phyloP scores from a whole-genome alignment of 1,284 basidiomycete species.

The Rhodotorula sp. region DNA sequence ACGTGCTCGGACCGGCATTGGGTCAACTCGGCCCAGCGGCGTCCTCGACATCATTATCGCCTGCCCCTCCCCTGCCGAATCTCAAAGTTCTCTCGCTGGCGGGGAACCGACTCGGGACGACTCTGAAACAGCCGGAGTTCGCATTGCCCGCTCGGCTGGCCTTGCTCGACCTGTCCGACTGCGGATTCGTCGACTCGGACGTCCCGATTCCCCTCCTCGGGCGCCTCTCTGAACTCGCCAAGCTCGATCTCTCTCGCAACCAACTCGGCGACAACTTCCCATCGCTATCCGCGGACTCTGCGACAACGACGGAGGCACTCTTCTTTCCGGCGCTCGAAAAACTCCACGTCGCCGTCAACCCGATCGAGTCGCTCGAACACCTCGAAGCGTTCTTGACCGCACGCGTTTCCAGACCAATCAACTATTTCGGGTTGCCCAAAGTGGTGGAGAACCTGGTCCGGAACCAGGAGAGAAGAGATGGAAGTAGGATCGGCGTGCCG shows the following conservation, averaged over 20 bases:
- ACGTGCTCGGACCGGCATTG: not conserved
- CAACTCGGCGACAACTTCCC: slow-evolving; percentile 16
- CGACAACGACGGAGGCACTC: not conserved
- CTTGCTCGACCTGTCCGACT: slow-evolving; percentile 22
- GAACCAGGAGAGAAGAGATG: slow-evolving; percentile 4
- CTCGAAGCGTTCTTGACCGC: slow-evolving; percentile 24
- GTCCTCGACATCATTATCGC: not conserved
- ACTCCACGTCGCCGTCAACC: slow-evolving; percentile 26
- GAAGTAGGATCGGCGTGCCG: slow-evolving; percentile 11
- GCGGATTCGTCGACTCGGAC: slow-evolving; percentile 11
- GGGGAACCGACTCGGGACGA: slow-evolving; percentile 11
- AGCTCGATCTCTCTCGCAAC: slow-evolving; percentile 24
- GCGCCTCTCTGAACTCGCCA: not conserved
- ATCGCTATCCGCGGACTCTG: not conserved
- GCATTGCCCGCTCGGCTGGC: slow-evolving; percentile 19
- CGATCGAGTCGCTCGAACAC: slow-evolving; percentile 22
- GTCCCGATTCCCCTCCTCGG: slow-evolving; percentile 15
- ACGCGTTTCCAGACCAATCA: slow-evolving; percentile 15
- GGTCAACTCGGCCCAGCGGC: not conserved
- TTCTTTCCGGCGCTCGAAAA: slow-evolving; percentile 19
- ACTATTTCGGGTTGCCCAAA: slow-evolving; percentile 22
- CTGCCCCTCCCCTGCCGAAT: slow-evolving; percentile 12
- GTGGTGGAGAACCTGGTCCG: slow-evolving; percentile 22
- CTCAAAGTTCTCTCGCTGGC: slow-evolving; percentile 16
- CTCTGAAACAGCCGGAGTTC: slow-evolving; percentile 5